phyloP scores from a whole-genome alignment of 2,329 filamentous ascomycete genomes.

The Diplodia mutila region DNA sequence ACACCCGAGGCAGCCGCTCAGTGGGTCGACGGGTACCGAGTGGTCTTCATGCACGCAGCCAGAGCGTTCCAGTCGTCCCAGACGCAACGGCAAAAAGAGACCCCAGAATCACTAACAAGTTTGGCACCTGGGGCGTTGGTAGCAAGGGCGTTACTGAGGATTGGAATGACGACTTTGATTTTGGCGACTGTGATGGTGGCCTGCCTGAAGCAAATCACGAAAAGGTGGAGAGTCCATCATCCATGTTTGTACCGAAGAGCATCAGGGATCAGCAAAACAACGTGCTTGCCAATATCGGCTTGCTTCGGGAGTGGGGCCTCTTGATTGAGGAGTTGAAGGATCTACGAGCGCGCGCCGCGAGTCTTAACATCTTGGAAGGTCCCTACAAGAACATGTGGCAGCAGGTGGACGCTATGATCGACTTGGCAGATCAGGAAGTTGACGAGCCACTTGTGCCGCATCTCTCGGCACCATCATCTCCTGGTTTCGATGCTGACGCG shows the following conservation, averaged over 20 bases:
- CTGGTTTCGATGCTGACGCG: slow-evolving; percentile 61
- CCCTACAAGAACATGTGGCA: slow-evolving; percentile 68
- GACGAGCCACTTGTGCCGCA: slow-evolving; percentile 58
- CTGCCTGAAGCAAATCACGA: slow-evolving; percentile 41
- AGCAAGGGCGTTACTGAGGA: slow-evolving; percentile 81
- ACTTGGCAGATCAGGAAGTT: slow-evolving; percentile 71
- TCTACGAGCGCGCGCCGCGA: slow-evolving; percentile 69
- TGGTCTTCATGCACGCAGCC: slow-evolving; percentile 74
- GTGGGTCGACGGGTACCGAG: slow-evolving; percentile 69
- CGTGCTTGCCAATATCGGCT: slow-evolving; percentile 80
- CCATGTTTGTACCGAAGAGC: slow-evolving; percentile 74
- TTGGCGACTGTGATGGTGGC: slow-evolving; percentile 48
- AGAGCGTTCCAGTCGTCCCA: slow-evolving; percentile 74
- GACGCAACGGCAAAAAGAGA: slow-evolving; percentile 60
- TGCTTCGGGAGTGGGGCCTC: slow-evolving; percentile 78
- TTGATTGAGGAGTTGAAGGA: slow-evolving; percentile 83
- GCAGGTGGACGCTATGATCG: slow-evolving; percentile 85
- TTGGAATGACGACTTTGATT: slow-evolving; percentile 90
- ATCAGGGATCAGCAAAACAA: slow-evolving; percentile 83
- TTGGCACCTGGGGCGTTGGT: slow-evolving; percentile 81
- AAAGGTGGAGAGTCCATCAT: slow-evolving; percentile 46
- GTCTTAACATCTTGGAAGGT: slow-evolving; percentile 67
- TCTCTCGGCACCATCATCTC: slow-evolving; percentile 59
- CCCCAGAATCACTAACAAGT: slow-evolving; percentile 65
- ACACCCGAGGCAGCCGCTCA: slow-evolving; percentile 70